phyloP scores from a whole-genome alignment of 768 basidiomycete species.

The Daedaleopsis nitida region DNA sequence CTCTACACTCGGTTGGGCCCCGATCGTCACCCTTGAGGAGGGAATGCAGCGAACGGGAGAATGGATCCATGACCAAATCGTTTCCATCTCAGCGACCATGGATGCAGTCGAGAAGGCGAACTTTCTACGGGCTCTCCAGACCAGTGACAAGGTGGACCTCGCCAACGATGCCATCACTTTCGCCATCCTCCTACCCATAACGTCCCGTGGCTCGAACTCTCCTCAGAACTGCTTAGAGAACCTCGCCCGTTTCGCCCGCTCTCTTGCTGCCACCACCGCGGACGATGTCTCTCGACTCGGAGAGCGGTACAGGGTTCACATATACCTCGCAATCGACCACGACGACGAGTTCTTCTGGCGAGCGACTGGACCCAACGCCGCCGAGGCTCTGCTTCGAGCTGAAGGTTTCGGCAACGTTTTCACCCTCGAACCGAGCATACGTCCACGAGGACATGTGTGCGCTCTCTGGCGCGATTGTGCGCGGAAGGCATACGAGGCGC shows the following conservation, averaged over 20 bases:
- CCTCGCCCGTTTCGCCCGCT: constrained; percentile 44
- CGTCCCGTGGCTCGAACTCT: constrained; percentile 44
- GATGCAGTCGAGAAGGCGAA: constrained; percentile 12
- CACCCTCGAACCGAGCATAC: constrained; percentile 36
- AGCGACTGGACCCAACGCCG: constrained; percentile 29
- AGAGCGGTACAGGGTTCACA: constrained; percentile 37
- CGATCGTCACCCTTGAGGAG: constrained; percentile 40
- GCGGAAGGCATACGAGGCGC: constrained; percentile 43
- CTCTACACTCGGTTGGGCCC: constrained; percentile 43
- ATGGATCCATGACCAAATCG: constrained; percentile 51
- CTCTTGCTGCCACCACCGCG: constrained; percentile 48
- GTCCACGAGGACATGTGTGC: constrained; percentile 51
- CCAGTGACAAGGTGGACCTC: constrained; percentile 44
- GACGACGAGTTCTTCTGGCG: constrained; percentile 46
- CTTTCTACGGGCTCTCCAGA: constrained; percentile 28
- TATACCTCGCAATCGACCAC: constrained; percentile 57
- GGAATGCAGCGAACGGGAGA: constrained; percentile 48
- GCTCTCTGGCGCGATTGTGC: constrained; percentile 57
- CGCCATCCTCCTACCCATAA: constrained; percentile 60
- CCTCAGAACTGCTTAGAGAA: constrained; percentile 43
- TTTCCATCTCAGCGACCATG: constrained; percentile 17
- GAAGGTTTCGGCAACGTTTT: constrained; percentile 41
- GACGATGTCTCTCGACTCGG: constrained; percentile 39
- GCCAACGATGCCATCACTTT: constrained; percentile 39
- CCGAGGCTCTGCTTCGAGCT: constrained; percentile 38